Evolutionary conservation across 1,284 basidiomycete species (phyloP), one percentile per base, ranked within the genome.

Genomic region (Flammula alnicola): DNA sequence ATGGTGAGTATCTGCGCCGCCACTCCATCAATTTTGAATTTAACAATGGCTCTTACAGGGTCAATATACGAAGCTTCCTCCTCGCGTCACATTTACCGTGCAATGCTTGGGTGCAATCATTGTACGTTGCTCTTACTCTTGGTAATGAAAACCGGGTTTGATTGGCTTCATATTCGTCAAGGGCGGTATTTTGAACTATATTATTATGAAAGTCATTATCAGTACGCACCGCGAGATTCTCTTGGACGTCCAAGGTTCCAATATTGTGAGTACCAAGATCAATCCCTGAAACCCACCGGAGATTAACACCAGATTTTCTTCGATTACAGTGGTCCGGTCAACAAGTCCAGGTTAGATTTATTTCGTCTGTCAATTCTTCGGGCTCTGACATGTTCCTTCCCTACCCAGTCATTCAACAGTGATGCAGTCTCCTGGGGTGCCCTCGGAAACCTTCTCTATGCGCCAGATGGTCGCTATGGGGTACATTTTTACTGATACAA

Each of bases 61-160:
- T 10, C 79, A 81, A 62, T 83, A 86, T 66, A 80, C 80, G 56
- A 87, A 87, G 66, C 71, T 88, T 38, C 79, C 84, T 14, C 85
- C 84, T 12, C 72, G 79, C 1, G 75, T 77, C 1, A 84, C 83
- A 1, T 84, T 87, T 63, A 67, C 71, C 5, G 79, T 81, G 30
- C 84, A 87, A 62, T 68, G 75, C 29, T 44, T 78, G 14, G 82
- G 81, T 5, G 77, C 82, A 4, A 59, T 83, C 36, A 73, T 80
- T 59, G 80, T 78, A 48, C 60, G 74, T 56, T 7, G 11, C 16
- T 32, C 25, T 26, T 19, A 12, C 11, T 14, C 11, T 19, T 26
- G 3, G 11, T 5, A 14, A 22, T 10, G 16, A 30, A n/a, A n/a
- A n/a, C n/a, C n/a, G n/a, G n/a, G n/a, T n/a, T n/a, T 12, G n/a